Base-by-base conservation (phyloP, 768 basidiomycete genomes). In the Gymnopilus dilepis region DNA sequence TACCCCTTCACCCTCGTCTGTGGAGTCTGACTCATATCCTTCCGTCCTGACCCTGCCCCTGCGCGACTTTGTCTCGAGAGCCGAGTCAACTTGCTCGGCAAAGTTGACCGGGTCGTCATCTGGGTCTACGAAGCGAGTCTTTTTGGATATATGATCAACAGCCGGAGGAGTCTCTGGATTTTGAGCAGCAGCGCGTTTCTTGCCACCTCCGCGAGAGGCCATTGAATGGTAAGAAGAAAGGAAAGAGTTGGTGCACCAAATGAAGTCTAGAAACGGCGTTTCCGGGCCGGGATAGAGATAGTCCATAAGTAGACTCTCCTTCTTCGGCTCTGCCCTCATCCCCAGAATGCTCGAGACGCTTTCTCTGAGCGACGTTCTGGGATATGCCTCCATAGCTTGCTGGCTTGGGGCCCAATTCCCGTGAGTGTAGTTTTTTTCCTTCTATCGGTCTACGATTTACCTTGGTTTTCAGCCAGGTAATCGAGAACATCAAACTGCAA, bases 1-100 rank as follows among this genome's bases (percentile, higher is more conserved):
- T 37, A 96, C 94, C n/a, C 94, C 91, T 73, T 97, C 95, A 2
- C 92, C 95, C 63, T 97, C 95, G 70, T 97, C 94, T 59, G 87
- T 95, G 2, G 95, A 96, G 76, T 97, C 95, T 1, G 93, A 94
- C 12, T 96, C 94, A 73, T 97, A 98, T 15, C 96, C 84, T 56
- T 94, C 94, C 17, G 83, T 89, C 70, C 90, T 91, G 60, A 97
- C 86, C 47, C 86, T 85, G 21, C 92, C 88, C 71, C 86, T 89
- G 17, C 89, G 84, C 11, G 84, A 82, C 4, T 88, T 84, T 65
- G 80, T 79, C 73, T 94, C 92, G 59, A 94, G 86, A 0, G 87
- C 81, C 3, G 82, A 82, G 62, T 93, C 90, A 42, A 94, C 90
- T 66, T 94, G 83, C 65, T 92, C 90, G 3, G 86, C 89, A 73